These are phyloP conservation scores for Bipolaris victoriae DNA, from an alignment of 2,329 filamentous ascomycete genomes.

Conservation along the genomic window DNA sequence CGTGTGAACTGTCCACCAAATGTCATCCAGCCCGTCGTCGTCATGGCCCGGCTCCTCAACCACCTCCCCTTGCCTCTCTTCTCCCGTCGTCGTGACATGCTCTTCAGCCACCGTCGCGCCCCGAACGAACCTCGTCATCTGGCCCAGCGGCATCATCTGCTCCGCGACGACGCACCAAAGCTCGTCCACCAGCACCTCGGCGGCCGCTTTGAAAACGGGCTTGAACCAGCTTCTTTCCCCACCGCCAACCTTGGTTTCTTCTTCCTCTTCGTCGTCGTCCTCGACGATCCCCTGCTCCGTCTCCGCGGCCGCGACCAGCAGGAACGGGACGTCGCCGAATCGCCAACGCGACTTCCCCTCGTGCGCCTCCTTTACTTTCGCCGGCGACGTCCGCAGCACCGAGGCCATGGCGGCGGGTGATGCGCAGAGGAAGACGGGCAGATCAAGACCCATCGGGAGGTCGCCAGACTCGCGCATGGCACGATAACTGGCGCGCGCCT, in stretches of 20 bases:
- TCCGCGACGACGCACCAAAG: slow-evolving; percentile 4
- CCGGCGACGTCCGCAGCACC: slow-evolving; percentile 6
- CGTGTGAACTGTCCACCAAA: slow-evolving; percentile 7
- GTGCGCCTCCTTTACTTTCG: slow-evolving; percentile 9
- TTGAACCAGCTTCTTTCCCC: slow-evolving; percentile 8
- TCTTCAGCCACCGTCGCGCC: slow-evolving; percentile 6
- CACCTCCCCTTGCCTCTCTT: slow-evolving; percentile 6
- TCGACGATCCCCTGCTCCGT: slow-evolving; percentile 8
- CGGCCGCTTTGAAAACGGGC: slow-evolving; percentile 6
- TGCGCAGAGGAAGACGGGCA: slow-evolving; percentile 10
- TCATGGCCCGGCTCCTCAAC: slow-evolving; percentile 5
- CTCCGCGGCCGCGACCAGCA: slow-evolving; percentile 9
- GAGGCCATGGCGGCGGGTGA: slow-evolving; percentile 9
- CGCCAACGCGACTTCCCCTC: slow-evolving; percentile 6
- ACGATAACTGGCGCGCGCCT: slow-evolving; percentile 9
- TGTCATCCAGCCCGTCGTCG: slow-evolving; percentile 5
- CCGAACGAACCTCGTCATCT: slow-evolving; percentile 6
- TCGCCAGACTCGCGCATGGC: slow-evolving; percentile 10
- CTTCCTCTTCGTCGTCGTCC: slow-evolving; percentile 5
- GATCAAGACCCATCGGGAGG: slow-evolving; percentile 6
- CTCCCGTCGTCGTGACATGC: slow-evolving; percentile 8
- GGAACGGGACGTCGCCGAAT: slow-evolving; percentile 9
- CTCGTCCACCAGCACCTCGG: slow-evolving; percentile 10
- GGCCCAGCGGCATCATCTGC: slow-evolving; percentile 5
- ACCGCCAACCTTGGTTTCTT: slow-evolving; percentile 4